phyloP scores from a whole-genome alignment of 2,329 filamentous ascomycete genomes.

The Akanthomyces muscarius region DNA sequence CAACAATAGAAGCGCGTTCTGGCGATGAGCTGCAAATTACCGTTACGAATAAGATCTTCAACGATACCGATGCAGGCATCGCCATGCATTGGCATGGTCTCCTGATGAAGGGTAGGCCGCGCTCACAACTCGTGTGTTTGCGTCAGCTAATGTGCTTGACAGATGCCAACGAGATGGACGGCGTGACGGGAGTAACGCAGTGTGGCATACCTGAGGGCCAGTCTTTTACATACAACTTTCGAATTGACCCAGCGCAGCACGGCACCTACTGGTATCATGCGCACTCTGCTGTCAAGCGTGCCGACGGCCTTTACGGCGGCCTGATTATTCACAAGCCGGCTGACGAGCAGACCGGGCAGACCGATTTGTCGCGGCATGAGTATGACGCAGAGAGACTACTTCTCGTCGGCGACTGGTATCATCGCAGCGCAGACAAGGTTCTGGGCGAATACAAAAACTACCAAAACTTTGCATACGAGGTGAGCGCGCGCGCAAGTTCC shows the following conservation, averaged over 20 bases:
- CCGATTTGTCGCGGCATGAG: slow-evolving; percentile 10
- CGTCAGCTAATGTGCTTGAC: neutral
- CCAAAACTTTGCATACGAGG: slow-evolving; percentile 19
- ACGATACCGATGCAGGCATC: slow-evolving; percentile 34
- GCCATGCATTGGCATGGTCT: slow-evolving; percentile 68
- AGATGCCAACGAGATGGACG: slow-evolving; percentile 50
- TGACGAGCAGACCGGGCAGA: neutral
- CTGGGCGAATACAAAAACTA: slow-evolving; percentile 17
- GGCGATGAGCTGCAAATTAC: slow-evolving; percentile 39
- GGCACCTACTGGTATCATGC: slow-evolving; percentile 53
- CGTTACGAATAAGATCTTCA: slow-evolving; percentile 35
- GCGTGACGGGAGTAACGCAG: slow-evolving; percentile 56
- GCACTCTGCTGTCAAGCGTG: slow-evolving; percentile 19
- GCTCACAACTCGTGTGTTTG: neutral
- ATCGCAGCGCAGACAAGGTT: slow-evolving; percentile 11
- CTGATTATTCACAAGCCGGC: slow-evolving; percentile 17
- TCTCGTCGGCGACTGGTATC: slow-evolving; percentile 20
- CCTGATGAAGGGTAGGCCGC: slow-evolving; percentile 57
- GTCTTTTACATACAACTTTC: slow-evolving; percentile 41
- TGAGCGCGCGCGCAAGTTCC: neutral
- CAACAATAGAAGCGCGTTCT: slow-evolving; percentile 18
- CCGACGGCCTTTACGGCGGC: slow-evolving; percentile 20
- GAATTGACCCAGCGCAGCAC: slow-evolving; percentile 39
- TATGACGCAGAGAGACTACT: slow-evolving; percentile 17
- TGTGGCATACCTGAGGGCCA: slow-evolving; percentile 55